A percentile compares a stretch with the other conserved stretches of the same genome.
Evolutionary conservation across 192 early-diverging fungal species (phyloP).

Genomic region (Polychytrium aggregatum): DNA sequence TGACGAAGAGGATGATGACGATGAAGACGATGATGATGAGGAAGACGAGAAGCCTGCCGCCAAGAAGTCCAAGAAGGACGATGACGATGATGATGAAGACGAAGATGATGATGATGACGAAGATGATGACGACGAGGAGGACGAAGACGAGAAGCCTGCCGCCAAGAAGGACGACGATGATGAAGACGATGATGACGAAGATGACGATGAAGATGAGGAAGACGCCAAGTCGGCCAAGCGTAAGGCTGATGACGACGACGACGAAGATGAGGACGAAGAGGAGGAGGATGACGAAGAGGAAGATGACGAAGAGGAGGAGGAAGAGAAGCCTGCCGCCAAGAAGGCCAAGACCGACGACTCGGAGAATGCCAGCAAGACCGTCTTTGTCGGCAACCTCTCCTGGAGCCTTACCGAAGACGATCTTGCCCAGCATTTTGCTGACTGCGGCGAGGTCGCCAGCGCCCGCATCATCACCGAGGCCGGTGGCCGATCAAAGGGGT

Average conservation of each 20-base stretch:
- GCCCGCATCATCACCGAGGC: conserved; percentile 74
- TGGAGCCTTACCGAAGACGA: conserved; percentile 60
- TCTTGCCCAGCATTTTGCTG: conserved; percentile 47
- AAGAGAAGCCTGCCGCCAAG: conserved; percentile 35
- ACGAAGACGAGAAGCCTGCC: conserved; percentile 17
- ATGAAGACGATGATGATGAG: conserved; percentile 25
- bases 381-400: conserved; percentile 67
- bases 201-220: conserved; percentile 20
- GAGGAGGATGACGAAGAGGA: conserved; percentile 27
- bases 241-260: conserved; percentile 11
- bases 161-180: conserved; percentile 24
- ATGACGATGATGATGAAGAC: conserved; percentile 32
- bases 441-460: conserved; percentile 56
- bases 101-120: conserved; percentile 20
- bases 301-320: conserved; percentile 32
- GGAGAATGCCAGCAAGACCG: conserved; percentile 25
- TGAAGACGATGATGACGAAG: conserved; percentile 15
- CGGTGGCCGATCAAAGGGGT: conserved; percentile 67
- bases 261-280: conserved; percentile 20
- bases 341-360: conserved; percentile 38
- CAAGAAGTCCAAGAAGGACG: conserved; percentile 18
- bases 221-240: conserved; percentile 5
- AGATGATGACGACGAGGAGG: conserved; percentile 28
- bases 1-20: conserved; percentile 64
- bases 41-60: conserved; percentile 20